These are phyloP conservation scores for Neurospora hispaniola DNA, from an alignment of 495 filamentous ascomycete genomes.

Conservation along the genomic window DNA sequence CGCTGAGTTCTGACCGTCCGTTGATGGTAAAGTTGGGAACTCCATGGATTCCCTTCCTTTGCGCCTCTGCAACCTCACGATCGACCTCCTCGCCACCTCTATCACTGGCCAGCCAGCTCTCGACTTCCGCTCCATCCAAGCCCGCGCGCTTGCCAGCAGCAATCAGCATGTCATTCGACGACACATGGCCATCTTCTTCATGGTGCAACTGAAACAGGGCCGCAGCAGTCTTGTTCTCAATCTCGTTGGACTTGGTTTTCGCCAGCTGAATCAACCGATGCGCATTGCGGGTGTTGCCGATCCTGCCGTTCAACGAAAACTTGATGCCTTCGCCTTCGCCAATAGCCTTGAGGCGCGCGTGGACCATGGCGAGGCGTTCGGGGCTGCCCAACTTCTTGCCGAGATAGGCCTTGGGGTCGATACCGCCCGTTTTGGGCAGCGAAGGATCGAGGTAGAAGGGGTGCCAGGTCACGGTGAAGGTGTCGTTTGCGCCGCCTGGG, in stretches of 20 bases:
- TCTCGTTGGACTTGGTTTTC: slow-evolving; percentile 41
- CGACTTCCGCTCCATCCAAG: slow-evolving; percentile 46
- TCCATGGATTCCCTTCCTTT: slow-evolving; percentile 46
- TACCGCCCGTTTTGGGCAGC: slow-evolving; percentile 30
- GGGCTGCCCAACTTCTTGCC: slow-evolving; percentile 29
- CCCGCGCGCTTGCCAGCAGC: slow-evolving; percentile 55
- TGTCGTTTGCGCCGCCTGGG: slow-evolving; percentile 49
- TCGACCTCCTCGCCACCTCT: slow-evolving; percentile 61
- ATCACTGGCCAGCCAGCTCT: slow-evolving; percentile 51
- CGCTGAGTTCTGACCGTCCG: slow-evolving; percentile 47
- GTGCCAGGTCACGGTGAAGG: slow-evolving; percentile 60
- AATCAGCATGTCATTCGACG: slow-evolving; percentile 46
- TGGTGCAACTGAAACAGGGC: slow-evolving; percentile 65
- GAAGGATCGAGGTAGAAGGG: slow-evolving; percentile 73
- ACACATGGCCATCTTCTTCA: slow-evolving; percentile 70
- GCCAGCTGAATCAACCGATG: slow-evolving; percentile 66
- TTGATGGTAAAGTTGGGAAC: slow-evolving; percentile 70
- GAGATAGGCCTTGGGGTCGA: slow-evolving; percentile 15
- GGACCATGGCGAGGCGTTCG: slow-evolving; percentile 45
- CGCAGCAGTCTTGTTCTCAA: slow-evolving; percentile 55
- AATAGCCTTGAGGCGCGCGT: slow-evolving; percentile 42
- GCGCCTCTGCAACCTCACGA: slow-evolving; percentile 51
- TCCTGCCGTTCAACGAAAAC: slow-evolving; percentile 62
- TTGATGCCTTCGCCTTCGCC: slow-evolving; percentile 58
- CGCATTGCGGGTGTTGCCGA: slow-evolving; percentile 68